Percentiles rank a stretch among this genome's conserved stretches.
Evolutionary conservation across 1,284 basidiomycete genomes (phyloP).

Genomic region (Puccinia polysora): DNA sequence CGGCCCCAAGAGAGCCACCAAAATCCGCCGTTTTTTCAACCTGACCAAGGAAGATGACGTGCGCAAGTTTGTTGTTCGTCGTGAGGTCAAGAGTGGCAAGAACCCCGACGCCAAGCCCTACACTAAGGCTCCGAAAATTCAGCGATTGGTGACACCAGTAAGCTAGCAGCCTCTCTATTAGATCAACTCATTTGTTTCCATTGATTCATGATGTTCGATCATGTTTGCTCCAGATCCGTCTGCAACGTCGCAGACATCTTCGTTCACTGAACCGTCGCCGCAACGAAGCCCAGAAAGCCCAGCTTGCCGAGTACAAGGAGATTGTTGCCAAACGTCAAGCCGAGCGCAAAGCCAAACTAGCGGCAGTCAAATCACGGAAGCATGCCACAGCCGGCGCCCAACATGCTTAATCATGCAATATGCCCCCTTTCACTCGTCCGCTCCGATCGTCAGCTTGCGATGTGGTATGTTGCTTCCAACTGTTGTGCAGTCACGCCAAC

Average conservation of each 20-base stretch:
- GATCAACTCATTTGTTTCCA: background rate
- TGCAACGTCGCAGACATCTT: slow-evolving; percentile 94
- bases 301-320: slow-evolving; percentile 73
- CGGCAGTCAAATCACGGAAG: slow-evolving; percentile 54
- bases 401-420: slow-evolving; percentile 20
- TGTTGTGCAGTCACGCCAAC: no score
- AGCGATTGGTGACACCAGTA: slow-evolving; percentile 51
- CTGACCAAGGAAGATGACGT: slow-evolving; percentile 97
- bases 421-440: background rate
- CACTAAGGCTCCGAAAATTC: slow-evolving; percentile 85
- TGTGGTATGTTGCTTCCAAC: no score
- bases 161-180: background rate
- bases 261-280: slow-evolving; percentile 81
- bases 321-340: slow-evolving; percentile 82
- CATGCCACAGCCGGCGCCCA: slow-evolving; percentile 16
- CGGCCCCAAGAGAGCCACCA: slow-evolving; percentile 86
- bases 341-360: slow-evolving; percentile 82
- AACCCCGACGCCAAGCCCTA: slow-evolving; percentile 91
- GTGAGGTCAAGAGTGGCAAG: slow-evolving; percentile 84
- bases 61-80: slow-evolving; percentile 80
- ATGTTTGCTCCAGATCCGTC: slow-evolving; percentile 67
- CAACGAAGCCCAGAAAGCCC: slow-evolving; percentile 86
- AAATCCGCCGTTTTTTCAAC: slow-evolving; percentile 98
- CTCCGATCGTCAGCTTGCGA: no score
- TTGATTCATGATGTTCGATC: slow-evolving; percentile 40